Evolutionary conservation across 257 asterid species (phyloP).

Genomic region (Henckelia pumila): DNA sequence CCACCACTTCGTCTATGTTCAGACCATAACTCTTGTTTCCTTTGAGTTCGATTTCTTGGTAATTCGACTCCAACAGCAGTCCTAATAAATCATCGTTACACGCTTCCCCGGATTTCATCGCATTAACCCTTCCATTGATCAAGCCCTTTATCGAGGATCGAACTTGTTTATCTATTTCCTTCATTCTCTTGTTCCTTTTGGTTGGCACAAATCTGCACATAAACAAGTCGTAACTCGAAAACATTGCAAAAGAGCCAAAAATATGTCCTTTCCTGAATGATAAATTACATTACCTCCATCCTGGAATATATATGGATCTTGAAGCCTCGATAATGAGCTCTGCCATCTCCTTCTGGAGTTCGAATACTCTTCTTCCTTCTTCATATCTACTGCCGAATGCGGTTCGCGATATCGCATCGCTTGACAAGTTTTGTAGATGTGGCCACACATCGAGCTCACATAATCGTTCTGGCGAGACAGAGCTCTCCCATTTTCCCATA

Average conservation of each 20-base stretch:
- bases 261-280: too few species aligned
- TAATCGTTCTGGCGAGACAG: neutral
- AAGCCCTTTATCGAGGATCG: neutral
- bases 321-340: neutral
- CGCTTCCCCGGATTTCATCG: neutral
- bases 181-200: neutral
- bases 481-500: neutral
- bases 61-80: neutral
- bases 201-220: neutral
- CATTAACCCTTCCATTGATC: neutral
- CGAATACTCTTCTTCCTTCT: neutral
- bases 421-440: neutral
- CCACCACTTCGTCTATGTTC: neutral
- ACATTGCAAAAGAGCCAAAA: too few species aligned
- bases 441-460: neutral
- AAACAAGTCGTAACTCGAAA: neutral
- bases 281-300: neutral
- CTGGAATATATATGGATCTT: neutral
- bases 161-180: neutral
- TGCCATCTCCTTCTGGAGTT: neutral
- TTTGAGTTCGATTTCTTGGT: neutral
- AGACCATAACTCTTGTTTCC: neutral
- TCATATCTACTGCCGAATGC: neutral
- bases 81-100: neutral
- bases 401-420: neutral